A percentile compares a stretch with the other conserved stretches of the same genome.
phyloP scores from a whole-genome alignment of 176 grass and related monocot species.

The Bothriochloa decipiens region DNA sequence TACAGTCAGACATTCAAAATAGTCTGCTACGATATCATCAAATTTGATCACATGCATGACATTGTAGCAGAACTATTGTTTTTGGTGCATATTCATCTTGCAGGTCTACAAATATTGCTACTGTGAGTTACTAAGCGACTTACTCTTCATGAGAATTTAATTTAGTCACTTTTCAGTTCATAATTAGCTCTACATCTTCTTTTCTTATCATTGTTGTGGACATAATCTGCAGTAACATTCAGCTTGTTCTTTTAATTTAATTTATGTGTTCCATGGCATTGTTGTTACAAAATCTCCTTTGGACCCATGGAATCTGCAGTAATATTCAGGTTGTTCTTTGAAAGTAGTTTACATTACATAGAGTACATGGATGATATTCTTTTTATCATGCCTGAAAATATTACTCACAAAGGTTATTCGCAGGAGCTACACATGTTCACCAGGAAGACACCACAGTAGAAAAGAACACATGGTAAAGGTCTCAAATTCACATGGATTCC shows the following conservation, averaged over 20 bases:
- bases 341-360: not conserved
- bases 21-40: not conserved
- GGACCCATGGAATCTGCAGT: not conserved
- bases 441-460: conserved; percentile 44
- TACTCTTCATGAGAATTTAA: not conserved
- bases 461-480: conserved; percentile 37
- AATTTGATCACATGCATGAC: not conserved
- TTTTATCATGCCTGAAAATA: conserved; percentile 31
- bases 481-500: conserved; percentile 36
- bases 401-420: conserved; percentile 42
- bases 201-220: not conserved
- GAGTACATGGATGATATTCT: conserved; percentile 1
- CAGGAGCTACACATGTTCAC: conserved; percentile 49
- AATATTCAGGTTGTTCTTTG: not conserved
- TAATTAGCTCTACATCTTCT: not conserved
- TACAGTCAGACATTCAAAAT: not conserved
- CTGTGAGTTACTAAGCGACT: not conserved
- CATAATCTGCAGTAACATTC: conserved; percentile 12
- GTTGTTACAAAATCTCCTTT: not conserved
- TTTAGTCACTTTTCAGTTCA: not conserved
- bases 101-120: not conserved
- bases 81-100: conserved; percentile 1
- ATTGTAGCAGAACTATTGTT: not conserved
- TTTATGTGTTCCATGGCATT: conserved; percentile 6
- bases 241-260: conserved; percentile 19